These are phyloP conservation scores for Paracamarosporium sp. DNA, from an alignment of 2,329 filamentous ascomycete species.

Conservation along the genomic window DNA sequence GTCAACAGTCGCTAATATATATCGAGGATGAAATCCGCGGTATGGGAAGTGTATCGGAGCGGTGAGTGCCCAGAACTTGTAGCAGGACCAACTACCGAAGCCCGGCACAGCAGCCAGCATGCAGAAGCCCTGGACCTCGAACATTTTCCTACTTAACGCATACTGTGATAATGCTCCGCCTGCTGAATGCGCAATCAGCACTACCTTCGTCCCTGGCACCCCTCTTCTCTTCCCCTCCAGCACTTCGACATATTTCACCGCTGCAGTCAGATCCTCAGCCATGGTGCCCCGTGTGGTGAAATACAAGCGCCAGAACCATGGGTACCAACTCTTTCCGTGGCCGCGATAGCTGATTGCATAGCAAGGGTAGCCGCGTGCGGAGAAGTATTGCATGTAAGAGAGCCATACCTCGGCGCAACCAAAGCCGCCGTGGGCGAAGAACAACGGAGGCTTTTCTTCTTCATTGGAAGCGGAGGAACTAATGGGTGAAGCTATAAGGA, in stretches of 20 bases:
- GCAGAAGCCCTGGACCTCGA: slow-evolving; percentile 54
- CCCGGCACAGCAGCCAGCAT: slow-evolving; percentile 57
- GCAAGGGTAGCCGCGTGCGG: slow-evolving; percentile 53
- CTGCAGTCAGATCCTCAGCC: slow-evolving; percentile 54
- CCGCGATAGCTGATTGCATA: slow-evolving; percentile 62
- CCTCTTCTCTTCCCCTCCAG: slow-evolving; percentile 37
- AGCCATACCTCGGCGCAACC: slow-evolving; percentile 62
- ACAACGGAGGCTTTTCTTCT: slow-evolving; percentile 45
- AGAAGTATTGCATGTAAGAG: slow-evolving; percentile 59
- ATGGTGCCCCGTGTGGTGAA: slow-evolving; percentile 52
- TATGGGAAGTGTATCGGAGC: slow-evolving; percentile 43
- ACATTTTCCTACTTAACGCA: slow-evolving; percentile 51
- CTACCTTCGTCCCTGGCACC: slow-evolving; percentile 40
- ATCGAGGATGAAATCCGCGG: slow-evolving; percentile 58
- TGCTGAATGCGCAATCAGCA: slow-evolving; percentile 60
- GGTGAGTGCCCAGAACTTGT: slow-evolving; percentile 31
- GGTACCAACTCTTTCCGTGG: slow-evolving; percentile 61
- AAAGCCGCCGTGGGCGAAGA: slow-evolving; percentile 64
- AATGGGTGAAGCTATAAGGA: slow-evolving; percentile 53
- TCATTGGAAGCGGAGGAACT: background rate
- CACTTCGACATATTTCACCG: slow-evolving; percentile 39
- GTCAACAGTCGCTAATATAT: slow-evolving; percentile 59
- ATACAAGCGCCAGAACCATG: slow-evolving; percentile 57
- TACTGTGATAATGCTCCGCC: slow-evolving; percentile 61
- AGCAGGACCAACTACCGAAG: slow-evolving; percentile 45